Conservation (phyloP, 2,329 filamentous ascomycete species). For the Pseudocercospora fijiensis region DNA sequence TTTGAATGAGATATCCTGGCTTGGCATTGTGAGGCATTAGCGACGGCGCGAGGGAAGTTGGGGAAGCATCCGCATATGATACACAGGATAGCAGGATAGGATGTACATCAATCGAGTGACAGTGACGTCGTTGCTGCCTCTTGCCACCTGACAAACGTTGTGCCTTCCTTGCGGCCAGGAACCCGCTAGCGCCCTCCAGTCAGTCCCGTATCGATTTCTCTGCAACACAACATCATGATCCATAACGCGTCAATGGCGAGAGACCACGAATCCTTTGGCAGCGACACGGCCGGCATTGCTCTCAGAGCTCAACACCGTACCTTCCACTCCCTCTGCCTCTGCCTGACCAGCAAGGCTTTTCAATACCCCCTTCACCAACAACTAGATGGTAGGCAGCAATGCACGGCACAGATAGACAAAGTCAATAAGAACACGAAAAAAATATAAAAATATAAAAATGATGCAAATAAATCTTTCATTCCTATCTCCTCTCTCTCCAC, state of each 20-base stretch:
- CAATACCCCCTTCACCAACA: too few relatives aligned
- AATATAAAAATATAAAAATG: background rate
- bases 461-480: background rate
- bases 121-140: background rate
- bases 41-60: conserved; percentile 22
- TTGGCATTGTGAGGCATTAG: conserved; percentile 12
- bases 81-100: background rate
- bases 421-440: background rate
- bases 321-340: background rate
- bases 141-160: background rate
- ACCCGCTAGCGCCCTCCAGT: too few relatives aligned
- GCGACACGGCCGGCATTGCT: background rate
- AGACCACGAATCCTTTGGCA: too few relatives aligned
- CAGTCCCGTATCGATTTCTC: too few relatives aligned
- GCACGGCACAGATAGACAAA: too few relatives aligned
- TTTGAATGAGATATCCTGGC: conserved; percentile 31
- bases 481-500: background rate
- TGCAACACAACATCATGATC: too few relatives aligned
- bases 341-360: too few relatives aligned
- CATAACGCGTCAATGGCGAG: too few relatives aligned
- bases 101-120: background rate
- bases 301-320: background rate
- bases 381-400: too few relatives aligned
- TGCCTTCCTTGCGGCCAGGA: too few relatives aligned
- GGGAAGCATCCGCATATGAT: conserved; percentile 11